Evolutionary conservation across 2,329 filamentous ascomycete species (phyloP).

Genomic region (Scleromitrula shiraiana): DNA sequence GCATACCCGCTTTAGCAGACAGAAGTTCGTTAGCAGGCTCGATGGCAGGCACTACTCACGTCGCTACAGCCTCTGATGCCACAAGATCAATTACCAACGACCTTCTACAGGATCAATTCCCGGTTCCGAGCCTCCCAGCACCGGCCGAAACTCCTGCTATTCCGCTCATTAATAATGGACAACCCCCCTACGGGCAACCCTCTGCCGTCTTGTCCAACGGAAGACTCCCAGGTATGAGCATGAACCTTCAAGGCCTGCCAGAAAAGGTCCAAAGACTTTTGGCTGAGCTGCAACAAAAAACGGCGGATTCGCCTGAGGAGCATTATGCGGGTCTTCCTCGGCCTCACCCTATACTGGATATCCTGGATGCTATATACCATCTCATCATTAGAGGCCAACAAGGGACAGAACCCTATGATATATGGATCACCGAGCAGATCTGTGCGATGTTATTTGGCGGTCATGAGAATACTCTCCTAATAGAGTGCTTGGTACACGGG

Average conservation of each 20-base stretch:
- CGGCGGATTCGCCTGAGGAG: conserved; percentile 46
- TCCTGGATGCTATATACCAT: conserved; percentile 53
- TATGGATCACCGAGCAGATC: conserved; percentile 53
- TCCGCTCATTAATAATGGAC: conserved; percentile 40
- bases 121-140: conserved; percentile 49
- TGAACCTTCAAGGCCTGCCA: conserved; percentile 45
- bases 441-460: conserved; percentile 46
- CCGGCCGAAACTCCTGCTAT: conserved; percentile 52
- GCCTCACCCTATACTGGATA: conserved; percentile 51
- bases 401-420: conserved; percentile 50
- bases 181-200: conserved; percentile 48
- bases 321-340: conserved; percentile 53
- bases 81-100: conserved; percentile 56
- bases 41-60: conserved; percentile 47
- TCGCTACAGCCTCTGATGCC: conserved; percentile 50
- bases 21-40: conserved; percentile 25
- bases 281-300: conserved; percentile 47
- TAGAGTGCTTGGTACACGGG: conserved; percentile 56
- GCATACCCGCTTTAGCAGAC: conserved; percentile 37
- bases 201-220: conserved; percentile 43
- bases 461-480: conserved; percentile 43
- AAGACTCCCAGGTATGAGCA: conserved; percentile 35
- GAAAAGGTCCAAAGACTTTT: conserved; percentile 52
- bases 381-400: conserved; percentile 56
- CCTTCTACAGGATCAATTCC: conserved; percentile 55